Base-by-base conservation (phyloP, 371 early-diverging fungal genomes). In the Paraphysoderma sedebokerense region DNA sequence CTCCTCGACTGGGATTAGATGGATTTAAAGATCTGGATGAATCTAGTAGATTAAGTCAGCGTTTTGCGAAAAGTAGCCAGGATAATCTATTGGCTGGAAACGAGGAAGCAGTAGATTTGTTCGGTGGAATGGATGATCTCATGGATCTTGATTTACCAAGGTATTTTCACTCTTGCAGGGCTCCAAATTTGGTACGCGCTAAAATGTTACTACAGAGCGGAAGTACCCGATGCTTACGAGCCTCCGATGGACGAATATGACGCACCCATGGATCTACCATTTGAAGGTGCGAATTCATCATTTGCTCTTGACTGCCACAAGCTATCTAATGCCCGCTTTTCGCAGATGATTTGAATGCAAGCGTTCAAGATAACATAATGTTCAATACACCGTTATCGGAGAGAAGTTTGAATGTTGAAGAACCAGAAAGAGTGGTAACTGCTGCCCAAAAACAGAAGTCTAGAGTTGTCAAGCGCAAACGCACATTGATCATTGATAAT, bases 401-500 rank as follows among this genome's bases (percentile, higher is more conserved):
- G 26, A 23, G 27, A 29, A 23, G 20, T 52, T 26, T 1, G 39
- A 22, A 49, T 50, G 11, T 23, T 47, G 48, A 17, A 38, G 29
- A n/a, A 19, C 48, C 7, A 6, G 45, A 6, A 7, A 22, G 39
- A 40, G 48, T 41, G 33, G 35, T 47, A 12, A 2, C 47, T 15
- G 17, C 52, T 1, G 28, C 56, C 12, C 42, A 44, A 8, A 38
- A 26, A 22, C 50, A 12, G 44, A n/a, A n/a, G n/a, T n/a, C 59
- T 36, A 48, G 50, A 23, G 60, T 57, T 38, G 57, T 62, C 36
- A 54, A 50, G 47, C 63, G 60, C 40, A 70, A 77, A 46, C 76
- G 79, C 47, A 69, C 70, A 40, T 57, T 81, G 15, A 60, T 79
- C 3, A 69, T 79, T 1, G 85, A 87, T 54, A 63, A 66, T 3